Evolutionary conservation across 2,329 filamentous ascomycete genomes (phyloP).

Genomic region (Grosmannia huntii): DNA sequence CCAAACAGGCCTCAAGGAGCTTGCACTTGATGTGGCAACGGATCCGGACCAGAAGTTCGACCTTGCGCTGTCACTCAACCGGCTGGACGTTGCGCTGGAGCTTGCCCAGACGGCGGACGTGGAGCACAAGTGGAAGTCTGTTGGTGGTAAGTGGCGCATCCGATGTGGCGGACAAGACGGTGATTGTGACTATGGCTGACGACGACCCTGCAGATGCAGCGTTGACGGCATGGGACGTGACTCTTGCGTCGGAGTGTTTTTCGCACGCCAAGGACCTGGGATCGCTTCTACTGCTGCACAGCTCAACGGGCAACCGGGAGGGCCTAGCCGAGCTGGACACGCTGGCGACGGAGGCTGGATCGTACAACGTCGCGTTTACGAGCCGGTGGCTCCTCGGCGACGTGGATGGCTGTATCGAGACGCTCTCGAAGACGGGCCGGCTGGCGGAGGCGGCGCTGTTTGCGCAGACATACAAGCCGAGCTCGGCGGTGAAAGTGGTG

Average conservation of each 20-base stretch:
- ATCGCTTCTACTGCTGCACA: slow-evolving; percentile 77
- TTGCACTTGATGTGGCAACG: slow-evolving; percentile 86
- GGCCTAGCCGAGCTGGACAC: slow-evolving; percentile 61
- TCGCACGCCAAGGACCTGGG: slow-evolving; percentile 81
- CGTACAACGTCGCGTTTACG: slow-evolving; percentile 89
- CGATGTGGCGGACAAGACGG: not conserved
- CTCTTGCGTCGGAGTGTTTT: slow-evolving; percentile 86
- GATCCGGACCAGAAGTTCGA: slow-evolving; percentile 97
- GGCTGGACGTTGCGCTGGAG: slow-evolving; percentile 73
- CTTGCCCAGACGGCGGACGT: slow-evolving; percentile 73
- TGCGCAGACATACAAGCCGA: slow-evolving; percentile 90
- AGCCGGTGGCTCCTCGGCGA: slow-evolving; percentile 81
- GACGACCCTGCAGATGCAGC: slow-evolving; percentile 51
- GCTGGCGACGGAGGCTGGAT: slow-evolving; percentile 62
- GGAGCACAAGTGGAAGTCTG: slow-evolving; percentile 97
- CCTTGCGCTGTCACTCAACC: slow-evolving; percentile 68
- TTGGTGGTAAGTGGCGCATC: slow-evolving; percentile 37
- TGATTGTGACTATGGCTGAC: not conserved
- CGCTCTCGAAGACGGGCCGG: slow-evolving; percentile 67
- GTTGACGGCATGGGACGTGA: slow-evolving; percentile 72
- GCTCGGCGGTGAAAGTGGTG: slow-evolving; percentile 53
- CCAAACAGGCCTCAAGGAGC: slow-evolving; percentile 50
- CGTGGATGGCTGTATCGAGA: slow-evolving; percentile 65
- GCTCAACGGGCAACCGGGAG: slow-evolving; percentile 65
- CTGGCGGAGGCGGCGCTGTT: slow-evolving; percentile 81